A percentile compares a stretch with the other conserved stretches of the same genome.
Evolutionary conservation across 78 protist species (phyloP).

Genomic region (Mastigamoeba balamuthi): DNA sequence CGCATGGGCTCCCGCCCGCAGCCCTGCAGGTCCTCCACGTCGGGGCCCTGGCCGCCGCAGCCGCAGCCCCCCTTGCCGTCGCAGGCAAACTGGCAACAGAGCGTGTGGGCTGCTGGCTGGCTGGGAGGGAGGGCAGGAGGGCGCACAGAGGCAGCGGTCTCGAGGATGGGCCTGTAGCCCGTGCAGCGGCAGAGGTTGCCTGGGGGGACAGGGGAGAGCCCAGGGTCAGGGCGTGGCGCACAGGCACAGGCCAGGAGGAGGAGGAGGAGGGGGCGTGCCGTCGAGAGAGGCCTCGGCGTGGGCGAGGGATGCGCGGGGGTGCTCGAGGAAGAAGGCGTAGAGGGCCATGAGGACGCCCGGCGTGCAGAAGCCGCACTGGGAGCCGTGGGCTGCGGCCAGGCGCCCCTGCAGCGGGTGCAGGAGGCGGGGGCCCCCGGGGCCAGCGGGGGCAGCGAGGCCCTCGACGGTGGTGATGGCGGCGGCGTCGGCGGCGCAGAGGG

Average conservation of each 20-base stretch:
- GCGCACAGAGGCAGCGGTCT: conserved; percentile 62
- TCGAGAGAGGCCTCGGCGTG: conserved; percentile 64
- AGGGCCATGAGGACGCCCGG: conserved; percentile 78
- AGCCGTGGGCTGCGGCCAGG: conserved; percentile 49
- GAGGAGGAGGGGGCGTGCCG: too few species aligned
- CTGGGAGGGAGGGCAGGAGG: too few species aligned
- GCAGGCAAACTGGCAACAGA: too few species aligned
- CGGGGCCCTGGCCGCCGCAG: too few species aligned
- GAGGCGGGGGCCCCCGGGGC: conserved; percentile 2
- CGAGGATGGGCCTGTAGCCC: conserved; percentile 89
- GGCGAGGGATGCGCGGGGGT: conserved; percentile 7
- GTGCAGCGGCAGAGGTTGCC: conserved; percentile 95
- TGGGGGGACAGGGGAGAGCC: too few species aligned
- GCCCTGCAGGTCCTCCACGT: too few species aligned
- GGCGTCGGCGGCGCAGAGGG: conserved; percentile 64
- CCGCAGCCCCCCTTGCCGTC: too few species aligned
- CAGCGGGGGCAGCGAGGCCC: conserved; percentile 49
- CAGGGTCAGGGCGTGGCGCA: too few species aligned
- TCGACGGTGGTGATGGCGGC: conserved; percentile 74
- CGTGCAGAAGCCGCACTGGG: conserved; percentile 94
- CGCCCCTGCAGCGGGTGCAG: conserved; percentile 38
- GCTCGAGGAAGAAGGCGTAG: conserved; percentile 19
- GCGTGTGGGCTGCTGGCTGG: too few species aligned
- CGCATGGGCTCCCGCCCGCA: too few species aligned
- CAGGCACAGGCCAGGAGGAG: too few species aligned